These are phyloP conservation scores for Alternaria angustiovoidea DNA, from an alignment of 2,329 filamentous ascomycete genomes.

Conservation along the genomic window DNA sequence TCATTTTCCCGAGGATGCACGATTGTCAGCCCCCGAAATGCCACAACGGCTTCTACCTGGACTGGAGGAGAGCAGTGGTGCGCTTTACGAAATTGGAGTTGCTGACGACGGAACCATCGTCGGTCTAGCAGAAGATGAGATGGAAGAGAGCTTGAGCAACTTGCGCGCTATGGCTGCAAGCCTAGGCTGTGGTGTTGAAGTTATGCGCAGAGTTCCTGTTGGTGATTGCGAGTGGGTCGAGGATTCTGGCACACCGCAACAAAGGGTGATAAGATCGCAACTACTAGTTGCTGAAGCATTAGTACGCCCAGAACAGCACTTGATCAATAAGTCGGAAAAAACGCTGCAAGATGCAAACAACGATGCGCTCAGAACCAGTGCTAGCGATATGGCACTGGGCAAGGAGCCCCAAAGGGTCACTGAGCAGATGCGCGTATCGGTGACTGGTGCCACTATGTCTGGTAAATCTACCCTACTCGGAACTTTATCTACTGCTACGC, in stretches of 20 bases:
- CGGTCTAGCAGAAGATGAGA: constrained; percentile 86
- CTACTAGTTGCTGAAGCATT: constrained; percentile 91
- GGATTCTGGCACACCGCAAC: constrained; percentile 43
- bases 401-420: constrained; percentile 19
- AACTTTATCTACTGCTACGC: constrained; percentile 82
- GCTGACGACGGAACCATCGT: constrained; percentile 92
- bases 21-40: constrained; percentile 64
- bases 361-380: neutral
- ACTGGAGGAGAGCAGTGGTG: constrained; percentile 90
- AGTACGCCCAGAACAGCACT: constrained; percentile 68
- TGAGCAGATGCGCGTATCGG: constrained; percentile 81
- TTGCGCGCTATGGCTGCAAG: constrained; percentile 91
- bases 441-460: constrained; percentile 87
- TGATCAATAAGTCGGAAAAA: constrained; percentile 29
- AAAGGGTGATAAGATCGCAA: constrained; percentile 51
- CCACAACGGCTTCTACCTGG: constrained; percentile 70
- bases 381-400: neutral
- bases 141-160: constrained; percentile 88
- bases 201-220: constrained; percentile 82
- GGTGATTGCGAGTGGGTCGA: constrained; percentile 82
- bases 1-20: constrained; percentile 72
- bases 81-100: constrained; percentile 95
- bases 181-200: constrained; percentile 83
- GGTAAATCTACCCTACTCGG: constrained; percentile 93
- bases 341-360: constrained; percentile 13